Evolutionary conservation across 768 basidiomycete genomes (phyloP), one percentile per base, ranked within the genome.

Genomic region (Lentinula lateritia): DNA sequence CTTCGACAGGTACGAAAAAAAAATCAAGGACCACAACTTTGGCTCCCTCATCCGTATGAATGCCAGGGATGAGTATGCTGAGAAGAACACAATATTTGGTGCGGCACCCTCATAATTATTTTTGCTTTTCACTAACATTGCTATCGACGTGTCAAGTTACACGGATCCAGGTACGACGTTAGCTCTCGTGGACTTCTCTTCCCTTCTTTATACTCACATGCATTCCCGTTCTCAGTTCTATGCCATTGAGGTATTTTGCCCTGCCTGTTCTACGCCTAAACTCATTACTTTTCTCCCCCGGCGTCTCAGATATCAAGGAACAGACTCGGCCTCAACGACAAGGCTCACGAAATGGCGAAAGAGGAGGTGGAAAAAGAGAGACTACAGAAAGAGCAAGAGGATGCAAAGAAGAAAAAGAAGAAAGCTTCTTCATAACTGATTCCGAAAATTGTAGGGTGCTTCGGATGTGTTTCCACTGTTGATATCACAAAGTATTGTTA

Each of bases 11-110:
- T 97, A 95, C 76, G 90, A 96, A 76, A 87, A 90, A 62, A 91
- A 89, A 69, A 79, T 98, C 58, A 89, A 90, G 69, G 94, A 98
- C 66, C 93, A 90, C 76, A 98, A 98, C 80, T 98, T 98, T 75
- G 97, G 97, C 18, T 98, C 93, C 1, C 78, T 99, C 66, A 89
- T 99, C 65, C 85, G 97, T 55, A 88, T 84, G 52, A 84, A 97
- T 68, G 82, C 89, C 41, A 78, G 76, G 52, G 80, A 84, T 60
- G 93, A 95, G 70, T 99, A 98, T 73, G 86, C 83, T 10, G 90
- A 98, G 78, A 83, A 79, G 36, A 99, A 98, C 76, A 92, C 94
- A 6, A 96, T 98, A 65, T 95, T 99, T 69, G 95, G 95, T 91
- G 69, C 18, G 83, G 70, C 32, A 10, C 20, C 23, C 42, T 48